phyloP scores from a whole-genome alignment of 2,329 filamentous ascomycete genomes.

The Knufia fluminis region DNA sequence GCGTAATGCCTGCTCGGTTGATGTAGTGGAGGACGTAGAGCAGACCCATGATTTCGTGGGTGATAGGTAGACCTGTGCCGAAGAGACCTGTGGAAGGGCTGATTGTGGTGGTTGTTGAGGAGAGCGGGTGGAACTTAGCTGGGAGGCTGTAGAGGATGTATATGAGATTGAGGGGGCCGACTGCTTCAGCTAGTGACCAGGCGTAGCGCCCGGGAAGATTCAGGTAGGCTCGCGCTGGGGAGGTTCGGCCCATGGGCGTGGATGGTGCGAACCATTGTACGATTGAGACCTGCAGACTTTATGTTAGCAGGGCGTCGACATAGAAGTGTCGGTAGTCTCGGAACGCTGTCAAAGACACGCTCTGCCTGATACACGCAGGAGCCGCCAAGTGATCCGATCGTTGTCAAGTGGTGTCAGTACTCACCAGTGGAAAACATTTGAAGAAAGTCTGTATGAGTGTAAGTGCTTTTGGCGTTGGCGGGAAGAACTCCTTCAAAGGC shows the following conservation, averaged over 20 bases:
- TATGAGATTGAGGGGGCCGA: constrained; percentile 65
- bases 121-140: constrained; percentile 28
- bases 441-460: constrained; percentile 29
- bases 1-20: constrained; percentile 78
- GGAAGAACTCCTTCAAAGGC: constrained; percentile 28
- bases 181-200: constrained; percentile 82
- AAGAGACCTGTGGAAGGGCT: constrained; percentile 13
- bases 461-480: constrained; percentile 33
- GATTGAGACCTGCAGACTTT: constrained; percentile 60
- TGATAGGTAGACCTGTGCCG: constrained; percentile 25
- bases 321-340: background rate
- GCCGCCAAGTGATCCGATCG: background rate
- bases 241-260: constrained; percentile 79
- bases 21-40: constrained; percentile 70
- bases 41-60: constrained; percentile 29
- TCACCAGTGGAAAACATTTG: constrained; percentile 36
- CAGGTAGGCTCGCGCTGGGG: constrained; percentile 53
- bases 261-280: constrained; percentile 39
- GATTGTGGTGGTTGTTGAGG: background rate
- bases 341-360: no score
- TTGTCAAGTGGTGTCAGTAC: constrained; percentile 16
- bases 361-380: no score
- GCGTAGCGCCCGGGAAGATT: constrained; percentile 84
- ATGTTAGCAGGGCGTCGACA: background rate
- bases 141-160: constrained; percentile 70